Percentiles rank a stretch among this genome's conserved stretches.
phyloP scores from a whole-genome alignment of 345 rosid genomes.

The Eucalyptus erythrocorys region DNA sequence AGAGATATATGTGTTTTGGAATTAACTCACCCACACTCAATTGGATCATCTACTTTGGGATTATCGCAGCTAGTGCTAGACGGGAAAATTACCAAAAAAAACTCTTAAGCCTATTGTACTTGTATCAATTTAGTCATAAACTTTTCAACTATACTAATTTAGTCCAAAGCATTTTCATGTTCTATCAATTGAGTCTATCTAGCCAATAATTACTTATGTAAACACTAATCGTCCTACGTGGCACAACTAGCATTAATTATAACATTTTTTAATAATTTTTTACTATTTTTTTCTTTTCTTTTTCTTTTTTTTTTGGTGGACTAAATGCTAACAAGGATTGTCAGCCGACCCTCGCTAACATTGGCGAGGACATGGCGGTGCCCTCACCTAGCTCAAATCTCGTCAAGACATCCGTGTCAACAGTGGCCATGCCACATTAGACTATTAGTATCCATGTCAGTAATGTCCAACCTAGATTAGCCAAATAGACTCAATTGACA shows the following conservation, averaged over 20 bases:
- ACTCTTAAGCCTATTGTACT: accelerated
- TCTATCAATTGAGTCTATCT: not conserved
- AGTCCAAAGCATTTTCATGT: not conserved
- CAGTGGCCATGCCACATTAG: accelerated
- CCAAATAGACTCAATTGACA: not conserved
- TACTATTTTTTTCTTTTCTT: too few relatives aligned
- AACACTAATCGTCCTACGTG: accelerated
- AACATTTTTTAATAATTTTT: too few relatives aligned
- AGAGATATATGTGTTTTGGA: not conserved
- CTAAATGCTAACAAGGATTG: not conserved
- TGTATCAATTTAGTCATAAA: not conserved
- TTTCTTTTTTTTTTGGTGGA: not conserved
- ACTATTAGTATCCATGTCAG: too few relatives aligned
- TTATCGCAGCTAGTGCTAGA: not conserved
- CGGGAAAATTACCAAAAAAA: not conserved
- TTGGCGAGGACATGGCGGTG: not conserved
- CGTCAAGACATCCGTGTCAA: accelerated
- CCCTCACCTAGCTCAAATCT: not conserved
- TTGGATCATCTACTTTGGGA: not conserved
- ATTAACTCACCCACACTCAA: not conserved
- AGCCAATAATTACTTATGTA: too few relatives aligned
- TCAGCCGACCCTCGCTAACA: accelerated
- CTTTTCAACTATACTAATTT: too few relatives aligned
- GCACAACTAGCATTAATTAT: too few relatives aligned
- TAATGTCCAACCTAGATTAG: not conserved